Base-by-base conservation (phyloP, 2,329 filamentous ascomycete genomes). In the Cytospora piceae region DNA sequence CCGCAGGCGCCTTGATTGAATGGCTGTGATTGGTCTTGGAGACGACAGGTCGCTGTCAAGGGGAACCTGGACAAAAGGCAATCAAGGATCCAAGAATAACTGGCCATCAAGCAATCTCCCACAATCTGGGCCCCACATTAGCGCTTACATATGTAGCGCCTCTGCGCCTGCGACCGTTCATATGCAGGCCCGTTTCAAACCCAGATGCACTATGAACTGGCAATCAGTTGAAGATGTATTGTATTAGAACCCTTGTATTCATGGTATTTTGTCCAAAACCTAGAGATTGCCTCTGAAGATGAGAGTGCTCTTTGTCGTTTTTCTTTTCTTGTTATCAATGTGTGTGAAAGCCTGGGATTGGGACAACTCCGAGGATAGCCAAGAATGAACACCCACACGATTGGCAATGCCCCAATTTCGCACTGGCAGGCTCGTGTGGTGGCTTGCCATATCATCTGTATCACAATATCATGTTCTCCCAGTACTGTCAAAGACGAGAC, bases 81-180 rank as follows among this genome's bases (percentile, higher is more conserved):
- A 22, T 5, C 22, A n/a, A n/a, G 22, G 51, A 49, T 57, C 17
- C 42, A 32, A 34, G 42, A 57, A 57, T 57, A 55, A 55, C 56
- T 63, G 61, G 61, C 53, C 61, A 37, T 31, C 39, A 51, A 39
- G n/a, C 53, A 57, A 57, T 63, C 53, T 57, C 61, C 27, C 53
- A 57, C 53, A 22, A 57, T 57, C 31, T 53, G 39, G 20, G 39
- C 39, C 22, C 61, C 61, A 57, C 53, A 14, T 52, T 57, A 46
- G 61, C 61, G 61, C 61, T 57, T n/a, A n/a, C n/a, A n/a, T n/a
- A n/a, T n/a, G n/a, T 31, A 34, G 49, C 31, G 51, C 42, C 52
- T 51, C 37, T 1, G 15, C n/a, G 46, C 51, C 20, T 46, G 27
- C 59, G 39, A 53, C 29, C 46, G n/a, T 27, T 46, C 31, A 29